A percentile compares a stretch with the other conserved stretches of the same genome.
phyloP scores from a whole-genome alignment of 23 red algal species.

The Agarophyton chilense region DNA sequence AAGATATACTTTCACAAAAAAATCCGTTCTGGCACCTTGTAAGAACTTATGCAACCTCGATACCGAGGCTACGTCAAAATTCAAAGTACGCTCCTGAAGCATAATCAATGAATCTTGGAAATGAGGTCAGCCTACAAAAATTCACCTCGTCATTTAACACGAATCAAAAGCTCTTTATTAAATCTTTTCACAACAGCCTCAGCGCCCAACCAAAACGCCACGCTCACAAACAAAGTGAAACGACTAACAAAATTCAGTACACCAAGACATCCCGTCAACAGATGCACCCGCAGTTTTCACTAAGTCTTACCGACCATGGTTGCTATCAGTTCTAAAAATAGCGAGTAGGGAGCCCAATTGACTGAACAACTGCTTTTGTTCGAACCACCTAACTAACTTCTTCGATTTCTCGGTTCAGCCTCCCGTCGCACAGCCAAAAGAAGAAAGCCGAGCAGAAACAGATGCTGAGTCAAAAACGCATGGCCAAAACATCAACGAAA shows the following conservation, averaged over 20 bases:
- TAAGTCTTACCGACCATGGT: background rate
- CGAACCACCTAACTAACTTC: background rate
- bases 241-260: background rate
- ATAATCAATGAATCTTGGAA: background rate
- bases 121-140: background rate
- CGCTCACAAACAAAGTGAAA: background rate
- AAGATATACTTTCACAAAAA: slow-evolving; percentile 14
- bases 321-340: background rate
- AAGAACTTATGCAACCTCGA: background rate
- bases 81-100: background rate
- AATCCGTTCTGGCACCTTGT: background rate
- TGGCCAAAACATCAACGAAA: background rate
- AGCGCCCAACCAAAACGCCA: background rate
- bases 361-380: background rate
- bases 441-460: too few species aligned
- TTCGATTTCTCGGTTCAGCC: slow-evolving; percentile 6
- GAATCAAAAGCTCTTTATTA: slow-evolving; percentile 17
- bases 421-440: background rate
- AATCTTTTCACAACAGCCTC: background rate
- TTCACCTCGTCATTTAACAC: background rate
- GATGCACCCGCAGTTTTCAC: background rate
- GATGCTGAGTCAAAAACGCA: background rate
- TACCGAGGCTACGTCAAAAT: background rate
- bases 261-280: background rate
- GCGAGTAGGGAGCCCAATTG: background rate